Conservation (phyloP, 768 basidiomycete genomes). For the Tephrocybe sp. region DNA sequence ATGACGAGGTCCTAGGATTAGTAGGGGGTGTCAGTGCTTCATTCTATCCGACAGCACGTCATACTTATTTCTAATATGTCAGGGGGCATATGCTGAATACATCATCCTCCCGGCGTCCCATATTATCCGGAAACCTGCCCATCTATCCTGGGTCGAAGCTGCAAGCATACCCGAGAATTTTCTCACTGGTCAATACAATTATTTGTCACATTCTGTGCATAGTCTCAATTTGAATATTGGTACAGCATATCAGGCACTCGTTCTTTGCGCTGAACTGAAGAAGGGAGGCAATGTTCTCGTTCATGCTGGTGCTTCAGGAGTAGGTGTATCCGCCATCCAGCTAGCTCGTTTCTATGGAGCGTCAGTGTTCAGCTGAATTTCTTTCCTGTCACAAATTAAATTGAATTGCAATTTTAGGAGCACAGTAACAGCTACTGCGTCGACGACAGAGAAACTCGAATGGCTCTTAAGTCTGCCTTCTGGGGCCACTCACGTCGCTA, state of each 20-base stretch:
- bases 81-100: slow-evolving; percentile 94
- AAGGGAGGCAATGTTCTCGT: slow-evolving; percentile 76
- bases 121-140: slow-evolving; percentile 70
- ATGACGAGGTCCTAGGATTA: slow-evolving; percentile 79
- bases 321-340: slow-evolving; percentile 87
- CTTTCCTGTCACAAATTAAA: neutral
- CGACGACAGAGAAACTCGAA: slow-evolving; percentile 78
- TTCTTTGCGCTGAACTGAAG: slow-evolving; percentile 69
- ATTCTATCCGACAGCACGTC: neutral
- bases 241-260: slow-evolving; percentile 48
- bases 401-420: slow-evolving; percentile 34
- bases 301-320: slow-evolving; percentile 91
- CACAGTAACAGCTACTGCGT: slow-evolving; percentile 83
- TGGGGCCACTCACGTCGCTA: slow-evolving; percentile 74
- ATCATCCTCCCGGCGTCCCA: slow-evolving; percentile 66
- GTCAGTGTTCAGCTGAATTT: slow-evolving; percentile 48
- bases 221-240: slow-evolving; percentile 1
- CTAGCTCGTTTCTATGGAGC: slow-evolving; percentile 73
- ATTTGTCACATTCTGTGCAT: neutral
- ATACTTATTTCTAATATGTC: slow-evolving; percentile 6
- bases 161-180: slow-evolving; percentile 89
- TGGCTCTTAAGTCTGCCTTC: slow-evolving; percentile 68
- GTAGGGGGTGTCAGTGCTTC: slow-evolving; percentile 65
- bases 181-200: slow-evolving; percentile 61
- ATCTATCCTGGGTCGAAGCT: slow-evolving; percentile 81